Conservation (phyloP, 257 asterid genomes). For the Solanum chmielewskii region DNA sequence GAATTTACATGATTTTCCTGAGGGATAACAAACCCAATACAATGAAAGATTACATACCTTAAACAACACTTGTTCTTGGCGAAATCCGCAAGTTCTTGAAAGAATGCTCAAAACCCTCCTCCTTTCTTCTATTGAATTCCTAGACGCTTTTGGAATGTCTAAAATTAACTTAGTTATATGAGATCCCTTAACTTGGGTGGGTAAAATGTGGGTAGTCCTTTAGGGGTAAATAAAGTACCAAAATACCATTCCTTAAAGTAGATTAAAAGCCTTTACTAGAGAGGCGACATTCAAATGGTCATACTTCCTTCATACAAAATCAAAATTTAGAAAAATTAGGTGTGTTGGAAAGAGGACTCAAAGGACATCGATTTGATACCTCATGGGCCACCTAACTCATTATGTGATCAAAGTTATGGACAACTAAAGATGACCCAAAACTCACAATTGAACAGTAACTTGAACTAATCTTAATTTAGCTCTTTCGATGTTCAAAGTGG, state of each 20-base stretch:
- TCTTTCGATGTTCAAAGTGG: background rate
- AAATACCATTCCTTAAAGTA: background rate
- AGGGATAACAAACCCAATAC: too few species aligned
- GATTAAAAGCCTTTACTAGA: background rate
- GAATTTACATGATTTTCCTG: too few species aligned
- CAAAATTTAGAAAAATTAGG: too few species aligned
- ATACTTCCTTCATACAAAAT: background rate
- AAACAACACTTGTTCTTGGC: too few species aligned
- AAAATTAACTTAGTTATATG: background rate
- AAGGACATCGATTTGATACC: background rate
- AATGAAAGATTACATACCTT: too few species aligned
- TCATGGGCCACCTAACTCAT: background rate
- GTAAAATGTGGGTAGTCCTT: background rate
- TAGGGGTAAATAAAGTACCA: background rate
- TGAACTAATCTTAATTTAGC: background rate
- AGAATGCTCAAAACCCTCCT: too few species aligned
- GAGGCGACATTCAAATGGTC: background rate
- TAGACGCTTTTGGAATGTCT: background rate
- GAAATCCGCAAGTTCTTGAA: too few species aligned
- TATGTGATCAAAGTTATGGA: background rate
- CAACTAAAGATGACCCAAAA: background rate
- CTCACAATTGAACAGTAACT: background rate
- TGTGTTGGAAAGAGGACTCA: background rate
- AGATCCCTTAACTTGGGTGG: background rate
- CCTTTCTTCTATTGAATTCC: too few species aligned